Conservation (phyloP, 2,329 filamentous ascomycete species). For the Pseudonectria buxi region DNA sequence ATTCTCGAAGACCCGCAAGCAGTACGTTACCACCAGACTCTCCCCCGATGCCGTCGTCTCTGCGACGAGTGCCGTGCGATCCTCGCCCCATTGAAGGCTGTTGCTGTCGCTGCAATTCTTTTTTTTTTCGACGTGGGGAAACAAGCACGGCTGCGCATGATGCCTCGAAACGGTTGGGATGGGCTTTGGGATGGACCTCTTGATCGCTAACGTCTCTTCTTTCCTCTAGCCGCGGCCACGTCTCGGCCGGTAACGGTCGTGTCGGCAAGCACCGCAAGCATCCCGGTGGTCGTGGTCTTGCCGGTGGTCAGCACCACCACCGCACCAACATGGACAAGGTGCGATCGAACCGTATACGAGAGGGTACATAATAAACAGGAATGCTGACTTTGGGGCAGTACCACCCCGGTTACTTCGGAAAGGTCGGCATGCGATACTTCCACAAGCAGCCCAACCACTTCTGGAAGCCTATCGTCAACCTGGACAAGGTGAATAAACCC, state of each 20-base stretch:
- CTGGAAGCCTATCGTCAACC: constrained; percentile 98
- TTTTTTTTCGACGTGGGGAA: neutral
- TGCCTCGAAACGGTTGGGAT: too few relatives aligned
- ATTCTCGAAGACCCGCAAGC: constrained; percentile 71
- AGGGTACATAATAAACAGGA: constrained; percentile 7
- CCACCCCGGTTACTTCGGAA: constrained; percentile 99
- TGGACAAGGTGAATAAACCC: constrained; percentile 72
- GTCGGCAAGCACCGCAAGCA: constrained; percentile 98
- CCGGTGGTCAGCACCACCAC: constrained; percentile 95
- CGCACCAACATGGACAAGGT: constrained; percentile 61
- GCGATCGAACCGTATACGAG: constrained; percentile 51
- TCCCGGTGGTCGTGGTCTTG: constrained; percentile 75
- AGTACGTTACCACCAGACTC: constrained; percentile 46
- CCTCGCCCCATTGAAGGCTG: neutral
- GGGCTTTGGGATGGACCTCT: too few relatives aligned
- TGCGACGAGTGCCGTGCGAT: constrained; percentile 9
- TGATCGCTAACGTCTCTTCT: constrained; percentile 13
- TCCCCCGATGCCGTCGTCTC: constrained; percentile 15
- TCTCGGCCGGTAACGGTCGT: constrained; percentile 97
- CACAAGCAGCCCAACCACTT: constrained; percentile 92
- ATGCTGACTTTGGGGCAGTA: constrained; percentile 50
- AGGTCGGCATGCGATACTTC: constrained; percentile 94
- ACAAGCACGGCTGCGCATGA: constrained; percentile 13
- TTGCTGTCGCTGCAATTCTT: neutral
- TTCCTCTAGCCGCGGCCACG: constrained; percentile 76